Conservation (phyloP, 192 early-diverging fungal genomes). For the Phycomyces blakesleeanus region DNA sequence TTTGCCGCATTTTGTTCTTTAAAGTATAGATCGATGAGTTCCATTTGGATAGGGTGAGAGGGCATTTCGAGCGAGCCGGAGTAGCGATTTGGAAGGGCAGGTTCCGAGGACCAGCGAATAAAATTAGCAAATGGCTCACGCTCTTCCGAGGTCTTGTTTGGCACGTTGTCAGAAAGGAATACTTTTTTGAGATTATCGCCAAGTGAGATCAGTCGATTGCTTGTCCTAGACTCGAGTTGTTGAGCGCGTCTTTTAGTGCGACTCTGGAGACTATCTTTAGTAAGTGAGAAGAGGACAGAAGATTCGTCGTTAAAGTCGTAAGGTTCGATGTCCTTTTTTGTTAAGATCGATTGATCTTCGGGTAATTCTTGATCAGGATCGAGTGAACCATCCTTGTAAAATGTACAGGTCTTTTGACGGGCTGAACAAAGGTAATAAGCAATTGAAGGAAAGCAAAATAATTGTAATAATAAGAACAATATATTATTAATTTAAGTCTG, state of each 20-base stretch:
- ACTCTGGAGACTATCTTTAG: not conserved
- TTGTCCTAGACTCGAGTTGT: constrained; percentile 10
- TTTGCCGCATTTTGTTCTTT: constrained; percentile 9
- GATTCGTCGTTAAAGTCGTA: not conserved
- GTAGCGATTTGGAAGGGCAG: constrained; percentile 24
- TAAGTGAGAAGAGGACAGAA: not conserved
- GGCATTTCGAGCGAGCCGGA: constrained; percentile 27
- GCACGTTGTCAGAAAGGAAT: not conserved
- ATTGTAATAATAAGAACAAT: too few relatives aligned
- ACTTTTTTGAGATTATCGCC: constrained; percentile 11
- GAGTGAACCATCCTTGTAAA: constrained; percentile 23
- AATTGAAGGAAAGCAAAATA: not conserved
- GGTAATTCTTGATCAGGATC: constrained; percentile 1
- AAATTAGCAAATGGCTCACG: not conserved
- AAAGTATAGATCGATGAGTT: constrained; percentile 32
- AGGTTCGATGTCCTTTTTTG: not conserved
- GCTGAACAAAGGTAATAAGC: constrained; percentile 9
- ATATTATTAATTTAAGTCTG: too few relatives aligned
- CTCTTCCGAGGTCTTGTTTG: constrained; percentile 1
- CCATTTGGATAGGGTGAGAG: constrained; percentile 19
- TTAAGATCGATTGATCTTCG: constrained; percentile 1
- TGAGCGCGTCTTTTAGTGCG: constrained; percentile 9
- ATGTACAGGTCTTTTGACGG: constrained; percentile 27
- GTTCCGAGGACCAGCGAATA: constrained; percentile 19
- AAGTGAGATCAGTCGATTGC: constrained; percentile 4